phyloP scores from a whole-genome alignment of 2,329 filamentous ascomycete species.

The Fusarium setosum region DNA sequence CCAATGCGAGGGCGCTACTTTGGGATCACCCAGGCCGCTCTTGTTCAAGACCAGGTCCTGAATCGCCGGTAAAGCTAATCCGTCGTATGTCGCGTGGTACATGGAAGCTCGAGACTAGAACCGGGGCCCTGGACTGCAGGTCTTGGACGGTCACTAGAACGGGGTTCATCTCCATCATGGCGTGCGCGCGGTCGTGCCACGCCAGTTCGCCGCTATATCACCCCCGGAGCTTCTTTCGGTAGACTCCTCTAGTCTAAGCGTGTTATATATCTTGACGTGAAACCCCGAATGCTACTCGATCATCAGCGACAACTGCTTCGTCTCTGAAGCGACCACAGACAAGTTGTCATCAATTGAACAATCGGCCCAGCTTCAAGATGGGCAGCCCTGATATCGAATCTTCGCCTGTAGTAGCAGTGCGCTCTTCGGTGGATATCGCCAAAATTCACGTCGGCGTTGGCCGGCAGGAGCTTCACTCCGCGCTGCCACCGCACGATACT shows the following conservation, averaged over 20 bases:
- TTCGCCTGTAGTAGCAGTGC: constrained; percentile 38
- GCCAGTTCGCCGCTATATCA: constrained; percentile 10
- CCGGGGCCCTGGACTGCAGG: constrained; percentile 10
- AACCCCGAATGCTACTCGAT: constrained; percentile 15
- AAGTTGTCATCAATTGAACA: not conserved
- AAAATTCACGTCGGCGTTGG: constrained; percentile 48
- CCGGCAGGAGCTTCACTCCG: constrained; percentile 50
- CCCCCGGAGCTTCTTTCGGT: constrained; percentile 37
- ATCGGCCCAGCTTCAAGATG: constrained; percentile 20
- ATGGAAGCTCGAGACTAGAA: constrained; percentile 3
- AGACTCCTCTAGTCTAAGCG: constrained; percentile 13
- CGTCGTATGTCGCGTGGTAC: not conserved
- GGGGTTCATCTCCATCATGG: constrained; percentile 38
- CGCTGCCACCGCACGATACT: constrained; percentile 43
- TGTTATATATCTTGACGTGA: constrained; percentile 40
- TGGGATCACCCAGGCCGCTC: constrained; percentile 4
- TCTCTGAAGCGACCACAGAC: too few species aligned
- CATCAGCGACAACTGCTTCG: constrained; percentile 8
- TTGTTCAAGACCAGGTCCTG: not conserved
- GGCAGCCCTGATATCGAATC: constrained; percentile 45
- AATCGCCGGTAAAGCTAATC: not conserved
- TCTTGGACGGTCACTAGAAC: constrained; percentile 23
- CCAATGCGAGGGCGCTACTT: constrained; percentile 17
- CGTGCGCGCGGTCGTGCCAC: constrained; percentile 42
- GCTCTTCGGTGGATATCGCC: constrained; percentile 37